Conservation (phyloP, 768 basidiomycete genomes). For the Zangia roseola region DNA sequence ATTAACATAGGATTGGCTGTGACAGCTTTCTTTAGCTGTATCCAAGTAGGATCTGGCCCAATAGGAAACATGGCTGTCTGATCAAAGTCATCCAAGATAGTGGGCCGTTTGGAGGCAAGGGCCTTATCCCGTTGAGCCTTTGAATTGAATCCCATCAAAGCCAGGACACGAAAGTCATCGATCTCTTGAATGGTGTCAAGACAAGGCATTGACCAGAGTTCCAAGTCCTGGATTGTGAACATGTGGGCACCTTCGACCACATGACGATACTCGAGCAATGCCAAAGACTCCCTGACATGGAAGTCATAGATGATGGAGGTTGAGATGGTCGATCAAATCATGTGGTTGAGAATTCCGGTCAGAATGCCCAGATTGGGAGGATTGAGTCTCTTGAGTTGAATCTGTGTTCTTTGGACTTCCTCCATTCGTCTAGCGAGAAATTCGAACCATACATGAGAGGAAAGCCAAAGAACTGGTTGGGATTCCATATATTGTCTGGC, state of each 20-base stretch:
- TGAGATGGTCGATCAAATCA: constrained; percentile 1
- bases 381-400: background rate
- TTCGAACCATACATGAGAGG: constrained; percentile 1
- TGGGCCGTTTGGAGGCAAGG: too few relatives aligned
- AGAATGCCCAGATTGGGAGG: constrained; percentile 12
- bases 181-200: background rate
- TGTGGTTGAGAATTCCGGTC: constrained; percentile 5
- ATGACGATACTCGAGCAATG: background rate
- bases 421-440: background rate
- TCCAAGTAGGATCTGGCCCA: background rate
- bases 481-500: background rate
- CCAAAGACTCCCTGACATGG: constrained; percentile 1
- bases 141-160: too few relatives aligned
- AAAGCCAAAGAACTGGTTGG: constrained; percentile 6
- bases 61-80: background rate
- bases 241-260: background rate
- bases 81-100: too few relatives aligned
- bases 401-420: constrained; percentile 4
- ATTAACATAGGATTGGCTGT: background rate
- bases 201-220: background rate
- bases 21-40: background rate
- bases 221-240: constrained; percentile 1
- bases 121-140: too few relatives aligned
- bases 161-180: background rate
- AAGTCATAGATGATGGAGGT: constrained; percentile 7